Evolutionary conservation across 257 asterid species (phyloP), one percentile per base, ranked within the genome.

Genomic region (Paulownia fortunei): DNA sequence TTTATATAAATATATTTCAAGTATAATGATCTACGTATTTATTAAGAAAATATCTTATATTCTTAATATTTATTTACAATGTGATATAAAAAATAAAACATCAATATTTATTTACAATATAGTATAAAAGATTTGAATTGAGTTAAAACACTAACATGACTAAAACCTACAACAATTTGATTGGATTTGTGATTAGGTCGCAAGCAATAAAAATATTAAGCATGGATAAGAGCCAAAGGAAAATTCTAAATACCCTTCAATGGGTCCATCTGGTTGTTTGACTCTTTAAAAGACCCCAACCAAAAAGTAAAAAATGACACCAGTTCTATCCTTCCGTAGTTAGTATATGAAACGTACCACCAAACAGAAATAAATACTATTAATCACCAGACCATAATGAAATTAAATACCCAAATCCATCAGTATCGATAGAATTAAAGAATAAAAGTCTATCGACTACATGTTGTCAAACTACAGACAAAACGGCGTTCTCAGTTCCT

Each of bases 401-500:
- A 72, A 55, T 72, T 6, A 54, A 54, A 37, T 54, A 54, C 52
- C 39, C 1, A 55, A 55, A 55, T 2, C 51, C 2, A 44, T 15
- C 16, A 68, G 0, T 15, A 42, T 15, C 13, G 2, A 23, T 51
- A 71, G 8, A 51, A 51, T 44, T 51, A 51, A 34, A 2, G 55
- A 71, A 47, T 13, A 13, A 12, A 55, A 72, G 47, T 58, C 27
- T 16, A 39, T 73, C 46, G n/a, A 27, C 56, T 49, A 49, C 34
- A 56, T 66, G 83, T 54, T 56, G 36, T 51, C 63, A 60, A 74
- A 60, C 52, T 36, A 68, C 24, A 74, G 58, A 58, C 79, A 34
- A 73, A 74, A 67, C 67, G 72, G 60, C 67, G 44, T 44, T 24
- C 21, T 23, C 6, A 19, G 16, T 51, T 16, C 47, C 0, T 36